Evolutionary conservation across 257 asterid genomes (phyloP).

Genomic region (Leonotis leonurus): DNA sequence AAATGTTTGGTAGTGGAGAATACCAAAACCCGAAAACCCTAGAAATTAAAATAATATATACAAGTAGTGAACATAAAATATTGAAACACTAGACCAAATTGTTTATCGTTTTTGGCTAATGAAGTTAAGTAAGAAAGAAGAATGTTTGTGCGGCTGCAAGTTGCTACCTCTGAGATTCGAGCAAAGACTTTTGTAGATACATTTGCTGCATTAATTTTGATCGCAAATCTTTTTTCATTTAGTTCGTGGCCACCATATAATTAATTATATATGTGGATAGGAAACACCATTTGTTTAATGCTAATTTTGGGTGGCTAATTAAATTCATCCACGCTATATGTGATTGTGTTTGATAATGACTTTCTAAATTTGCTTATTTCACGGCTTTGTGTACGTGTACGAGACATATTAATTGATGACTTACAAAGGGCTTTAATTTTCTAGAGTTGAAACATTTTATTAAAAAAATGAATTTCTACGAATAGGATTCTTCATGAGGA

Average conservation of each 20-base stretch:
- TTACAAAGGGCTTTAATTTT: too few species aligned
- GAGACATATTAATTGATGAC: background rate
- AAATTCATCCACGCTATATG: slow-evolving; percentile 17
- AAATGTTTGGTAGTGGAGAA: slow-evolving; percentile 30
- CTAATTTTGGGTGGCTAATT: slow-evolving; percentile 3
- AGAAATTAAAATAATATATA: slow-evolving; percentile 7
- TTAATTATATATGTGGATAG: background rate
- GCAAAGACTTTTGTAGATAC: slow-evolving; percentile 17
- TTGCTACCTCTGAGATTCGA: slow-evolving; percentile 50
- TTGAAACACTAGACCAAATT: slow-evolving; percentile 1
- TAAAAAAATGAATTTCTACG: too few species aligned
- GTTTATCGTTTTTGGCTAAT: background rate
- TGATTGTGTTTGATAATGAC: slow-evolving; percentile 22
- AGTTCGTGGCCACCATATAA: slow-evolving; percentile 29
- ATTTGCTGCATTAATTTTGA: slow-evolving; percentile 12
- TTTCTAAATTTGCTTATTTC: slow-evolving; percentile 1
- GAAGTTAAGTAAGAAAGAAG: background rate
- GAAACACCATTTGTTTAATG: background rate
- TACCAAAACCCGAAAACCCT: slow-evolving; percentile 24
- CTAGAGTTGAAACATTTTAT: too few species aligned
- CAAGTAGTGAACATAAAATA: slow-evolving; percentile 17
- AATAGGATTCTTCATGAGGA: background rate
- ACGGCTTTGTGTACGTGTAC: slow-evolving; percentile 16
- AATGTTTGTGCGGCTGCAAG: slow-evolving; percentile 44
- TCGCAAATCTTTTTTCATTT: background rate